phyloP scores from a whole-genome alignment of 768 basidiomycete species.

The Collybia mongolica region DNA sequence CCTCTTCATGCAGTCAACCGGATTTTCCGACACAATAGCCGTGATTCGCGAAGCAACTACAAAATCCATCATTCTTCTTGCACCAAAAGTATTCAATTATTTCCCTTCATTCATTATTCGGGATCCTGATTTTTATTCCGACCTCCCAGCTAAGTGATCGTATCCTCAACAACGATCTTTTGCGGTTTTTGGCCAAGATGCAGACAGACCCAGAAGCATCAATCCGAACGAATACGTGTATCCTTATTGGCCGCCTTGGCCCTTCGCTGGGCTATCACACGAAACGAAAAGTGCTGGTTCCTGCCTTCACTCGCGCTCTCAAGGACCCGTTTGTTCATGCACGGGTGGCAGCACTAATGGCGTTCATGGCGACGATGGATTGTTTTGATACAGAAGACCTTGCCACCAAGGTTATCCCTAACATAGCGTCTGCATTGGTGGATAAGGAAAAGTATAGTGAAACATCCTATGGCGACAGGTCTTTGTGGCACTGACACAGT shows the following conservation, averaged over 20 bases:
- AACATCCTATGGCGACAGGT: background rate
- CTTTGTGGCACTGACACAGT: background rate
- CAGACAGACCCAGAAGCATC: slow-evolving; percentile 93
- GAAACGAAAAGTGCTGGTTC: slow-evolving; percentile 94
- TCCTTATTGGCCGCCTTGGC: slow-evolving; percentile 89
- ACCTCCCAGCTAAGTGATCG: slow-evolving; percentile 82
- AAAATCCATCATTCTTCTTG: slow-evolving; percentile 79
- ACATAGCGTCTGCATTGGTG: slow-evolving; percentile 73
- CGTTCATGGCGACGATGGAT: slow-evolving; percentile 91
- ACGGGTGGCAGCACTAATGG: slow-evolving; percentile 91
- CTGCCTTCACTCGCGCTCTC: slow-evolving; percentile 86
- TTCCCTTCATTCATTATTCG: background rate
- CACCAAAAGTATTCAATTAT: slow-evolving; percentile 64
- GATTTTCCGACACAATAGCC: slow-evolving; percentile 92
- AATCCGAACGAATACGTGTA: slow-evolving; percentile 96
- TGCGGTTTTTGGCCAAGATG: slow-evolving; percentile 88
- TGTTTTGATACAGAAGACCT: slow-evolving; percentile 88
- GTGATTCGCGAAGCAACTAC: slow-evolving; percentile 94
- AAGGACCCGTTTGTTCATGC: slow-evolving; percentile 93
- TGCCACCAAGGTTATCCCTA: slow-evolving; percentile 87
- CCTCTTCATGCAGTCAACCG: slow-evolving; percentile 71
- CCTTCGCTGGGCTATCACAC: slow-evolving; percentile 85
- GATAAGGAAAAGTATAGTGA: slow-evolving; percentile 87
- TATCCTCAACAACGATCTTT: slow-evolving; percentile 93
- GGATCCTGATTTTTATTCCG: slow-evolving; percentile 2